Conservation (phyloP, 345 rosid genomes). For the Boechera stricta region DNA sequence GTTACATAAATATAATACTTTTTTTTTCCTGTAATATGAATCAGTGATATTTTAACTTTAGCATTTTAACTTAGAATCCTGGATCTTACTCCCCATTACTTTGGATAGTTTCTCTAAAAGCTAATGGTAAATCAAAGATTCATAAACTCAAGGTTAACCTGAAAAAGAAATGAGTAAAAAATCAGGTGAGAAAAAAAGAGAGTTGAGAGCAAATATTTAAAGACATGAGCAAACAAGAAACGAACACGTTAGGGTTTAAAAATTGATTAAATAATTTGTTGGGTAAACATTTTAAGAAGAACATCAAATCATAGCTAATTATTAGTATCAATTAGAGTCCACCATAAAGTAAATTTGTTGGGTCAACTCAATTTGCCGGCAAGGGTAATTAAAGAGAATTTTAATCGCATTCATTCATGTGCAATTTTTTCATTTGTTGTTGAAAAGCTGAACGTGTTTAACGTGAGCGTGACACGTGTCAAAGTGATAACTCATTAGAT, state of each 20-base stretch:
- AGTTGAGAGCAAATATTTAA: not conserved
- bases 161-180: not conserved
- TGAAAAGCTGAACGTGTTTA: too few species aligned
- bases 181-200: not conserved
- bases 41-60: not conserved
- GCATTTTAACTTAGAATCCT: not conserved
- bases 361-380: constrained; percentile 15
- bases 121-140: constrained; percentile 3
- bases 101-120: not conserved
- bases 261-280: constrained; percentile 10
- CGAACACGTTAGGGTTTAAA: constrained; percentile 8
- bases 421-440: not conserved
- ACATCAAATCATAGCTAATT: constrained; percentile 30
- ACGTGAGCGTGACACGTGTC: too few species aligned
- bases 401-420: not conserved
- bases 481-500: too few species aligned
- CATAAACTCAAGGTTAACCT: not conserved
- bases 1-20: not conserved
- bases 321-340: constrained; percentile 9
- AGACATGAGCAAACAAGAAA: constrained; percentile 6
- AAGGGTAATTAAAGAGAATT: not conserved
- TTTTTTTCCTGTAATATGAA: not conserved
- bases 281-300: constrained; percentile 1
- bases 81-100: not conserved
- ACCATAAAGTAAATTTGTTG: constrained; percentile 4